Conservation (phyloP, 176 grass and related monocot species). For the Areca catechu region DNA sequence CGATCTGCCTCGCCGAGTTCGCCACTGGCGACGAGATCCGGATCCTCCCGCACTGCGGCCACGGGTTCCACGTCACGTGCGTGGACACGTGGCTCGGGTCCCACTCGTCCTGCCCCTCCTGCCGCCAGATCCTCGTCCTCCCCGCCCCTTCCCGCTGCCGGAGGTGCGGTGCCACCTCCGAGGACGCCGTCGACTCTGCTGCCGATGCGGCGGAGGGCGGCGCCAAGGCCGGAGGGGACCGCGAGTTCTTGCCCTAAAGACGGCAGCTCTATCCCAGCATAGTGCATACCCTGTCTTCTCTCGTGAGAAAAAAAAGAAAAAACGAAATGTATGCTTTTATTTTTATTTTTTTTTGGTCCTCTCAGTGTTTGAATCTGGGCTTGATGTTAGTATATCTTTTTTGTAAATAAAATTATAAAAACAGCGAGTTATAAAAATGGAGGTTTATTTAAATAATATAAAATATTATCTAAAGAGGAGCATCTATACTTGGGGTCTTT, state of each 20-base stretch:
- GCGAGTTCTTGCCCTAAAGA: conserved; percentile 6
- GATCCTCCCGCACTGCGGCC: conserved; percentile 59
- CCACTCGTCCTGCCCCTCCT: conserved; percentile 79
- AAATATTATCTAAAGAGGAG: no score
- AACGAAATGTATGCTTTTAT: no score
- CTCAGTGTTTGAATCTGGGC: no score
- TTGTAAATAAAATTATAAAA: no score
- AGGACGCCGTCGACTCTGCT: no score
- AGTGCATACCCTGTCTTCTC: no score
- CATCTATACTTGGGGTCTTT: no score
- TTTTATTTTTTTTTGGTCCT: no score
- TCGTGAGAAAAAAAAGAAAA: no score
- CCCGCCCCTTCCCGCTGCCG: background rate
- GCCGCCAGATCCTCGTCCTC: conserved; percentile 51
- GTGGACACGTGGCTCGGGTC: conserved; percentile 74
- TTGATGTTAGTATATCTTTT: no score
- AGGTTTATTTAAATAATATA: no score
- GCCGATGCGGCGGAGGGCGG: background rate
- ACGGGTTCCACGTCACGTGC: conserved; percentile 75
- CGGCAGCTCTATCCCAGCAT: background rate
- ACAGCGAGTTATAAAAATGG: no score
- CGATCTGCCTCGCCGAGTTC: conserved; percentile 75
- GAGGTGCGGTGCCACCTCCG: background rate
- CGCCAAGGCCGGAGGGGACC: background rate
- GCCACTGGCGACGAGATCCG: conserved; percentile 58